Percentiles rank a stretch among this genome's conserved stretches.
Evolutionary conservation across 1,284 basidiomycete species (phyloP).

Genomic region (Polyporus tsugae): DNA sequence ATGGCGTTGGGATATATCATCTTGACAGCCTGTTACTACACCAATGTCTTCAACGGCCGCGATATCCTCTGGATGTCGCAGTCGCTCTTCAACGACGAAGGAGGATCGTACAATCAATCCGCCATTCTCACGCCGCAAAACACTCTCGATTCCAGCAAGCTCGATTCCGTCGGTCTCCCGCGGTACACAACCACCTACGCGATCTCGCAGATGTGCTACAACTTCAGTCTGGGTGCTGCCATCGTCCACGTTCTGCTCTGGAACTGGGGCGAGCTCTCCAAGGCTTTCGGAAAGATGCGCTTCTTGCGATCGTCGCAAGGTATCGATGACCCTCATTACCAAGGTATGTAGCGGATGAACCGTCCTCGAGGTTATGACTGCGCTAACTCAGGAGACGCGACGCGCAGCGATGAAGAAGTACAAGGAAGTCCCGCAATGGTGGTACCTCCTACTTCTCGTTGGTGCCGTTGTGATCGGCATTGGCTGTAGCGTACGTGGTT

Average conservation of each 20-base stretch:
- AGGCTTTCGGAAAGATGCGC: slow-evolving; percentile 52
- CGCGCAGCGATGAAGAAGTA: slow-evolving; percentile 55
- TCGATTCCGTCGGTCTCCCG: slow-evolving; percentile 51
- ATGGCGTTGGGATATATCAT: slow-evolving; percentile 58
- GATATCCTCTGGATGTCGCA: slow-evolving; percentile 59
- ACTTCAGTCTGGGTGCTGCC: slow-evolving; percentile 57
- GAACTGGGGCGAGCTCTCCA: slow-evolving; percentile 57
- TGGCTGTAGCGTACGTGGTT: slow-evolving; percentile 51
- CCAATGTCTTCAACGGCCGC: slow-evolving; percentile 56
- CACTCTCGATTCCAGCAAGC: slow-evolving; percentile 49
- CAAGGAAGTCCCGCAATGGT: slow-evolving; percentile 62
- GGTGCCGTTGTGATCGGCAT: slow-evolving; percentile 61
- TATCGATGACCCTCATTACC: slow-evolving; percentile 58
- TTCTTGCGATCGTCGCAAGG: slow-evolving; percentile 50
- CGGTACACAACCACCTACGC: slow-evolving; percentile 61
- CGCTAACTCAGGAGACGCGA: slow-evolving; percentile 35
- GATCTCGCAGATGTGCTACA: slow-evolving; percentile 58
- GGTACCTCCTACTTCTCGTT: slow-evolving; percentile 55
- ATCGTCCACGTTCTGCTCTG: slow-evolving; percentile 58
- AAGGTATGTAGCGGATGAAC: slow-evolving; percentile 38
- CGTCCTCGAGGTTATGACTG: background rate
- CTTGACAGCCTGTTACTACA: slow-evolving; percentile 57
- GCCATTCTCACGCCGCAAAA: slow-evolving; percentile 53
- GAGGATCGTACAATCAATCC: slow-evolving; percentile 53
- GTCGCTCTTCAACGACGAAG: slow-evolving; percentile 52